Percentiles rank a stretch among this genome's conserved stretches.
Evolutionary conservation across 2,329 filamentous ascomycete genomes (phyloP).

Genomic region (Rugonectria rugulosa): DNA sequence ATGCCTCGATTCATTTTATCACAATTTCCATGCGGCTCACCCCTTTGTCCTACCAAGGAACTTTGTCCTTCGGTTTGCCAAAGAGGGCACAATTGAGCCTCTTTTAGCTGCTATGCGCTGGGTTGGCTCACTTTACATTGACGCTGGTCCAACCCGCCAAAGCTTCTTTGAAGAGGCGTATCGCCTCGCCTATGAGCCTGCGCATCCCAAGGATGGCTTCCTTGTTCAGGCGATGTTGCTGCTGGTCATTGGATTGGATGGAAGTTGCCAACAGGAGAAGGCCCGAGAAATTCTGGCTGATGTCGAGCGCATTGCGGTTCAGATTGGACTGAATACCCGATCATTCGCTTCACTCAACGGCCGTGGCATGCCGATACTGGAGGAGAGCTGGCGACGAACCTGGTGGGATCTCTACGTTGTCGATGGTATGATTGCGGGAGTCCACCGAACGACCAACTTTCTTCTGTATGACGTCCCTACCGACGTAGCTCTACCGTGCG

Average conservation of each 20-base stretch:
- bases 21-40: slow-evolving; percentile 64
- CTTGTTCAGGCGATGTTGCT: slow-evolving; percentile 81
- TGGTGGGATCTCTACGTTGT: slow-evolving; percentile 90
- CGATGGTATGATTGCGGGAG: slow-evolving; percentile 83
- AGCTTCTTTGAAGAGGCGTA: slow-evolving; percentile 67
- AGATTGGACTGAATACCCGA: slow-evolving; percentile 77
- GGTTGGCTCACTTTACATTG: slow-evolving; percentile 63
- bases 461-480: slow-evolving; percentile 71
- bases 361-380: slow-evolving; percentile 69
- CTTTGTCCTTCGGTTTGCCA: slow-evolving; percentile 56
- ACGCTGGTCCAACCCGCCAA: slow-evolving; percentile 53
- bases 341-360: slow-evolving; percentile 72
- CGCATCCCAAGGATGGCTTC: slow-evolving; percentile 62
- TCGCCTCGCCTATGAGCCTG: slow-evolving; percentile 56
- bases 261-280: slow-evolving; percentile 73
- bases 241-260: slow-evolving; percentile 79
- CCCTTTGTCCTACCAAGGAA: slow-evolving; percentile 65
- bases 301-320: slow-evolving; percentile 75
- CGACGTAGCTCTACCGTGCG: slow-evolving; percentile 80
- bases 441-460: slow-evolving; percentile 76
- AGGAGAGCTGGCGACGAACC: slow-evolving; percentile 86
- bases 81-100: slow-evolving; percentile 56
- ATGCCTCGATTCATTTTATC: slow-evolving; percentile 66
- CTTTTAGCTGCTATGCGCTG: slow-evolving; percentile 64
- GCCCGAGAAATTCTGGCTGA: slow-evolving; percentile 72